Evolutionary conservation across 1,284 basidiomycete species (phyloP).

Genomic region (Ganoderma boninense): DNA sequence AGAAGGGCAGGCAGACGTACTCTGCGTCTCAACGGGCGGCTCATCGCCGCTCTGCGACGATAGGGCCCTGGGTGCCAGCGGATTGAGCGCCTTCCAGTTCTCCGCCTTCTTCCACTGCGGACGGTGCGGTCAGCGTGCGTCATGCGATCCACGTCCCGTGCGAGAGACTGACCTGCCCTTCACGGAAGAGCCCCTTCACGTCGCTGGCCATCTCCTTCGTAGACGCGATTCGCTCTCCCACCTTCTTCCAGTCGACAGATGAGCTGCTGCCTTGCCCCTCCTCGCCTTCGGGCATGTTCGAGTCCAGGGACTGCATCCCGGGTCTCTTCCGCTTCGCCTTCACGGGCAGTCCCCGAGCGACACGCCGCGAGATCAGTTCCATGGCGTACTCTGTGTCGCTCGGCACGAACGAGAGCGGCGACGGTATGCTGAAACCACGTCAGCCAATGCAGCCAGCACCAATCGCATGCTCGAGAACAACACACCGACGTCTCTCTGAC

Average conservation of each 20-base stretch:
- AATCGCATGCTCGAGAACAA: slow-evolving; percentile 1
- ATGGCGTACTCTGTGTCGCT: slow-evolving; percentile 76
- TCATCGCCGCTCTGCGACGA: slow-evolving; percentile 24
- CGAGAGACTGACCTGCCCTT: slow-evolving; percentile 44
- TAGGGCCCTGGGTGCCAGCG: slow-evolving; percentile 31
- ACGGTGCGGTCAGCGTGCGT: not conserved
- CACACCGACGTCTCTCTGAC: slow-evolving; percentile 55
- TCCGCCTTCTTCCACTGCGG: slow-evolving; percentile 38
- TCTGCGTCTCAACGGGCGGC: slow-evolving; percentile 45
- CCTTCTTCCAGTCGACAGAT: slow-evolving; percentile 62
- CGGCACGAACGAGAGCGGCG: slow-evolving; percentile 58
- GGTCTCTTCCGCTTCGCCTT: slow-evolving; percentile 32
- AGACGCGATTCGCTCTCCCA: slow-evolving; percentile 54
- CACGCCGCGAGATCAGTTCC: slow-evolving; percentile 68
- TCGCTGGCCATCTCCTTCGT: slow-evolving; percentile 55
- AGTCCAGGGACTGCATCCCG: slow-evolving; percentile 10
- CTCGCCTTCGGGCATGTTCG: slow-evolving; percentile 1
- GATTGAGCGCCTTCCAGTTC: slow-evolving; percentile 36
- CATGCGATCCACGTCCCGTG: not conserved
- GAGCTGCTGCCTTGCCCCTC: slow-evolving; percentile 17
- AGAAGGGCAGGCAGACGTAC: slow-evolving; percentile 42
- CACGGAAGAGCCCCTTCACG: slow-evolving; percentile 50
- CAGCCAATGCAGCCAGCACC: slow-evolving; percentile 2
- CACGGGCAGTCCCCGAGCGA: slow-evolving; percentile 57
- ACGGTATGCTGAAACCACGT: slow-evolving; percentile 46